Evolutionary conservation across 805 yeast species (phyloP).

Genomic region (Wickerhamomyces kurtzmanii): DNA sequence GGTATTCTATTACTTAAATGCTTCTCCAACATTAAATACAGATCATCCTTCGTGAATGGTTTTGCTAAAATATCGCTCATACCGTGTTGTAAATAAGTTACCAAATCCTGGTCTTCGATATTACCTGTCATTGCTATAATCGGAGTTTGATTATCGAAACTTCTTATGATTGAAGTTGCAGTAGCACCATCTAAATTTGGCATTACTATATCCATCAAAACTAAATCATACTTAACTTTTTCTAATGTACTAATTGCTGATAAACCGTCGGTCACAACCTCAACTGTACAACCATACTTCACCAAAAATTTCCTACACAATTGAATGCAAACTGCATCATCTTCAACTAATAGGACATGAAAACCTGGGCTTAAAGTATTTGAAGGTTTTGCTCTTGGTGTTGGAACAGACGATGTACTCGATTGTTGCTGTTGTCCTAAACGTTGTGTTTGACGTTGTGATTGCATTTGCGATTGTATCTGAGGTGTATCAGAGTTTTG

Average conservation of each 20-base stretch:
- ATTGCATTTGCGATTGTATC: constrained; percentile 2
- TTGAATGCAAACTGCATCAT: constrained; percentile 74
- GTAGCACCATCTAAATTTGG: constrained; percentile 85
- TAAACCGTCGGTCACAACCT: constrained; percentile 87
- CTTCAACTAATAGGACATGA: constrained; percentile 72
- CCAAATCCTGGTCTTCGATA: constrained; percentile 72
- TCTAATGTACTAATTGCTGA: constrained; percentile 76
- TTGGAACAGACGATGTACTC: constrained; percentile 7
- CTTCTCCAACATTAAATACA: constrained; percentile 69
- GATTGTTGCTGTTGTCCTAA: constrained; percentile 7
- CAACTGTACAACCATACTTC: constrained; percentile 87
- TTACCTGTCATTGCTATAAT: constrained; percentile 93
- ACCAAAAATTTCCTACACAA: constrained; percentile 73
- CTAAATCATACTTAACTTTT: constrained; percentile 63
- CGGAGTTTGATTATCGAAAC: constrained; percentile 78
- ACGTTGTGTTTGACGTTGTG: constrained; percentile 8
- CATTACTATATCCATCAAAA: constrained; percentile 84
- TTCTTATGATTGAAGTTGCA: constrained; percentile 82
- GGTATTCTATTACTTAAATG: constrained; percentile 47
- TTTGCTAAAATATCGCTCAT: constrained; percentile 90
- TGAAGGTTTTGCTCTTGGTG: constrained; percentile 4
- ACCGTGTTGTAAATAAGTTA: constrained; percentile 75
- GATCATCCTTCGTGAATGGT: constrained; percentile 85
- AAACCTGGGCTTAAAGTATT: constrained; percentile 30
- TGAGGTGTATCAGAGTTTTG: constrained; percentile 2